A percentile compares a stretch with the other conserved stretches of the same genome.
Evolutionary conservation across 805 yeast genomes (phyloP).

Genomic region (Candida loeiensis): DNA sequence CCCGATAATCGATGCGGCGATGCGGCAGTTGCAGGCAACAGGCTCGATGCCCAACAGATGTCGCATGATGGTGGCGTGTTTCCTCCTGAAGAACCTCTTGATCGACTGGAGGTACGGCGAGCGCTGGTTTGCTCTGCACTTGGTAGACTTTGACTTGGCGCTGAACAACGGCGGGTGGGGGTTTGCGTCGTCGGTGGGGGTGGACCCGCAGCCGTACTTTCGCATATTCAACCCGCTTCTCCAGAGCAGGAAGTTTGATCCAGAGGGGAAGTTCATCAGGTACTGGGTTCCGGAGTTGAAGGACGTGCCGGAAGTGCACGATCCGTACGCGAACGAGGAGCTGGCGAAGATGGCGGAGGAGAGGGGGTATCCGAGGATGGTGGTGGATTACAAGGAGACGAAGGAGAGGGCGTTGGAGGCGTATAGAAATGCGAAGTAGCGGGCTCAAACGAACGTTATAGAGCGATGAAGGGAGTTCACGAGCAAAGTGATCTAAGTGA

Average conservation of each 20-base stretch:
- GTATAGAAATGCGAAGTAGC: slow-evolving; percentile 32
- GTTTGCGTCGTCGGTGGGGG: slow-evolving; percentile 49
- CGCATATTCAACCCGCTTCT: slow-evolving; percentile 51
- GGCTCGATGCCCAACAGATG: slow-evolving; percentile 54
- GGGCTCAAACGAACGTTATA: neutral
- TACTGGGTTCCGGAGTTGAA: slow-evolving; percentile 50
- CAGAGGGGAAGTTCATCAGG: slow-evolving; percentile 43
- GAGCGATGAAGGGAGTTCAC: neutral
- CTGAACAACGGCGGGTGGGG: slow-evolving; percentile 62
- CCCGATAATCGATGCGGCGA: slow-evolving; percentile 57
- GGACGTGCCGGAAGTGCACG: slow-evolving; percentile 27
- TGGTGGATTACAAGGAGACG: slow-evolving; percentile 39
- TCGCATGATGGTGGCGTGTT: slow-evolving; percentile 53
- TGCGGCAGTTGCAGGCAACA: slow-evolving; percentile 49
- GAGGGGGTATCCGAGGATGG: slow-evolving; percentile 42
- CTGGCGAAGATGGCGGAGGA: slow-evolving; percentile 18
- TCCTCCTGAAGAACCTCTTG: slow-evolving; percentile 46
- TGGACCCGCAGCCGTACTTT: slow-evolving; percentile 56
- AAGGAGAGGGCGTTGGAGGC: slow-evolving; percentile 42
- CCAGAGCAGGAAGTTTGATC: slow-evolving; percentile 49
- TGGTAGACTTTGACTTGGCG: slow-evolving; percentile 52
- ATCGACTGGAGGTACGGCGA: slow-evolving; percentile 58
- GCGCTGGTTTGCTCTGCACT: slow-evolving; percentile 44
- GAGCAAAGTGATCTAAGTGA: too few relatives aligned
- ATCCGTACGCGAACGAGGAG: slow-evolving; percentile 27